These are phyloP conservation scores for Chytriomyces sp. DNA, from an alignment of 192 early-diverging fungal species.

Conservation along the genomic window DNA sequence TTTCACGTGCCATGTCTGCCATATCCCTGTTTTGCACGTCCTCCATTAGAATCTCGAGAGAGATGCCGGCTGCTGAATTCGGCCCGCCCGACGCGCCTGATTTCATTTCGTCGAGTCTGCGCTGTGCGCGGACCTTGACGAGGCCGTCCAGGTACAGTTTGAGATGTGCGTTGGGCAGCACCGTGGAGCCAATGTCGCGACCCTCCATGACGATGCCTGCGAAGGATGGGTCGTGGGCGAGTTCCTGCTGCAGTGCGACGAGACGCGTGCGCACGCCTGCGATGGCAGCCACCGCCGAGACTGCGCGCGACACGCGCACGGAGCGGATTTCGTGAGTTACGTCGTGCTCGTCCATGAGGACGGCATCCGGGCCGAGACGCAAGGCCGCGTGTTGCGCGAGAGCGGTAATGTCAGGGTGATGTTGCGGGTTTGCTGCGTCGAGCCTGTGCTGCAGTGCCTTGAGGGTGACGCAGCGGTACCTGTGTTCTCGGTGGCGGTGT, in stretches of 20 bases:
- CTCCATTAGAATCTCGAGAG: neutral
- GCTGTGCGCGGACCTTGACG: conserved; percentile 63
- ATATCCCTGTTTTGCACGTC: conserved; percentile 60
- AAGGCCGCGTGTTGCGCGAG: conserved; percentile 22
- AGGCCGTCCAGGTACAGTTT: conserved; percentile 77
- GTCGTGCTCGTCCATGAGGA: conserved; percentile 60
- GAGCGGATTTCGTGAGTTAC: conserved; percentile 66
- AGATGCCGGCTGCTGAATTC: neutral
- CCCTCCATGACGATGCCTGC: conserved; percentile 84
- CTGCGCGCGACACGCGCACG: conserved; percentile 54
- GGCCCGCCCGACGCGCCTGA: neutral
- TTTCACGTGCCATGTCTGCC: conserved; percentile 62
- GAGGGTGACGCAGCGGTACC: neutral
- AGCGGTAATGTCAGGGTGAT: neutral
- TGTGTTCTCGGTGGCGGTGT: too few species aligned
- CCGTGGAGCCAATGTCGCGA: conserved; percentile 75
- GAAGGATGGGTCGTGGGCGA: neutral
- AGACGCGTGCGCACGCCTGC: neutral
- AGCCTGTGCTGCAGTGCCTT: neutral
- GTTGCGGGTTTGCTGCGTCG: neutral
- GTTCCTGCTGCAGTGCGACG: neutral
- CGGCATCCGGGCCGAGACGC: conserved; percentile 13
- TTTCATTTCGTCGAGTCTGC: conserved; percentile 65
- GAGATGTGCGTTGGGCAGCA: conserved; percentile 74
- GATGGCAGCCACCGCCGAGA: conserved; percentile 62